Conservation (phyloP, 257 asterid genomes). For the Echium plantagineum region DNA sequence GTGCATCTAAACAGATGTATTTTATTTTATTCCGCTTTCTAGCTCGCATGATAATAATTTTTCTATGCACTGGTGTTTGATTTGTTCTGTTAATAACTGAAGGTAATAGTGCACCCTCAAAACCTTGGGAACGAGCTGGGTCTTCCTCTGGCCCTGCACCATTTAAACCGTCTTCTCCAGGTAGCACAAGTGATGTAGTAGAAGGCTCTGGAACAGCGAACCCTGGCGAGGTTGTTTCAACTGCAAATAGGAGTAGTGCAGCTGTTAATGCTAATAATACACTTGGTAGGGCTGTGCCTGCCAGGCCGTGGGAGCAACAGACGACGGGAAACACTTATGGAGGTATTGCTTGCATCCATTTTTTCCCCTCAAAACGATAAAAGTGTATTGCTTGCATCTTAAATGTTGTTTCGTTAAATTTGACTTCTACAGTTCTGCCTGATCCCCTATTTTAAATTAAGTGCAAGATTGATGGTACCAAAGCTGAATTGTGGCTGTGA, state of each 20-base stretch:
- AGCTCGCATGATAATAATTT: neutral
- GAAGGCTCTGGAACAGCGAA: constrained; percentile 92
- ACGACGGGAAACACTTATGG: constrained; percentile 56
- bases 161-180: constrained; percentile 74
- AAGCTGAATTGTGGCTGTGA: too few species aligned
- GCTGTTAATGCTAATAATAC: constrained; percentile 37
- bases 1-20: neutral
- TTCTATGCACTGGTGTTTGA: neutral
- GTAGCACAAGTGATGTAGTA: constrained; percentile 77
- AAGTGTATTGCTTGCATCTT: too few species aligned
- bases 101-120: constrained; percentile 58
- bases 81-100: constrained; percentile 6
- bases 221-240: constrained; percentile 78
- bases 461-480: too few species aligned
- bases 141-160: constrained; percentile 76
- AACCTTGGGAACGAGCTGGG: constrained; percentile 96
- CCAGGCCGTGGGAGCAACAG: constrained; percentile 91
- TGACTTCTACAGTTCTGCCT: neutral
- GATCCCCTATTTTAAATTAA: neutral
- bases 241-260: constrained; percentile 32
- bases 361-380: too few species aligned
- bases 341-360: constrained; percentile 31
- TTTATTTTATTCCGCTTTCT: neutral
- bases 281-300: constrained; percentile 69
- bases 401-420: neutral